Conservation (phyloP, 1,139 yeast species). For the Tardiomyces blankii region DNA sequence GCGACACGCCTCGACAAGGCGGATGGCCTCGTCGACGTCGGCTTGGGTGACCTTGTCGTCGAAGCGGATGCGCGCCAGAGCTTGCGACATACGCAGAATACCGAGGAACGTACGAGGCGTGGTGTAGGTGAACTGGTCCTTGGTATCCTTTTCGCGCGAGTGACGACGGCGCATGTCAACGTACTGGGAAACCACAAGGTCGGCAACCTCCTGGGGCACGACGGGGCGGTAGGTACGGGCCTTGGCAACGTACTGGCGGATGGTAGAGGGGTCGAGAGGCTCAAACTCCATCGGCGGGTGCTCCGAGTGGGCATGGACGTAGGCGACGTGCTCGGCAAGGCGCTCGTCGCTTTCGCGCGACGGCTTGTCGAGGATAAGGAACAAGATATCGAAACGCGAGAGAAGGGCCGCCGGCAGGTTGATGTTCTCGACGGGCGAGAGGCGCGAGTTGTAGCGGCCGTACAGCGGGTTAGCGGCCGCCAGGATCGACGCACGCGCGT, state of each 20-base stretch:
- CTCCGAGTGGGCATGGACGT: slow-evolving; percentile 84
- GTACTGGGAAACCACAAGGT: slow-evolving; percentile 77
- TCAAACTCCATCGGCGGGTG: slow-evolving; percentile 72
- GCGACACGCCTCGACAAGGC: slow-evolving; percentile 78
- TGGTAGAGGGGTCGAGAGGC: slow-evolving; percentile 68
- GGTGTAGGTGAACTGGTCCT: slow-evolving; percentile 75
- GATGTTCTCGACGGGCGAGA: slow-evolving; percentile 91
- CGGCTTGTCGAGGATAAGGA: slow-evolving; percentile 78
- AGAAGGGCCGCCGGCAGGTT: slow-evolving; percentile 93
- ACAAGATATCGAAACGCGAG: slow-evolving; percentile 89
- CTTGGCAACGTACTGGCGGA: slow-evolving; percentile 78
- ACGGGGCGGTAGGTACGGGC: slow-evolving; percentile 83
- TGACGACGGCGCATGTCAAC: slow-evolving; percentile 90
- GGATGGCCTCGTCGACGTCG: slow-evolving; percentile 93
- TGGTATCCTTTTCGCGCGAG: slow-evolving; percentile 65
- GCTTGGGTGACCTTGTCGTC: slow-evolving; percentile 55
- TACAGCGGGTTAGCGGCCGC: slow-evolving; percentile 98
- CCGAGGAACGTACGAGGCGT: slow-evolving; percentile 94
- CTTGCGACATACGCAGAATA: slow-evolving; percentile 86
- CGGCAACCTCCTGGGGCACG: slow-evolving; percentile 79
- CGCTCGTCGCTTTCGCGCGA: slow-evolving; percentile 69
- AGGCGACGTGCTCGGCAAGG: slow-evolving; percentile 88
- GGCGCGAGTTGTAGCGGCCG: slow-evolving; percentile 84
- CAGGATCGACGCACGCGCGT: slow-evolving; percentile 88
- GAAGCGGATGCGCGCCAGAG: slow-evolving; percentile 82